Base-by-base conservation (phyloP, 805 yeast species). In the Wickerhamiella kazuoi region DNA sequence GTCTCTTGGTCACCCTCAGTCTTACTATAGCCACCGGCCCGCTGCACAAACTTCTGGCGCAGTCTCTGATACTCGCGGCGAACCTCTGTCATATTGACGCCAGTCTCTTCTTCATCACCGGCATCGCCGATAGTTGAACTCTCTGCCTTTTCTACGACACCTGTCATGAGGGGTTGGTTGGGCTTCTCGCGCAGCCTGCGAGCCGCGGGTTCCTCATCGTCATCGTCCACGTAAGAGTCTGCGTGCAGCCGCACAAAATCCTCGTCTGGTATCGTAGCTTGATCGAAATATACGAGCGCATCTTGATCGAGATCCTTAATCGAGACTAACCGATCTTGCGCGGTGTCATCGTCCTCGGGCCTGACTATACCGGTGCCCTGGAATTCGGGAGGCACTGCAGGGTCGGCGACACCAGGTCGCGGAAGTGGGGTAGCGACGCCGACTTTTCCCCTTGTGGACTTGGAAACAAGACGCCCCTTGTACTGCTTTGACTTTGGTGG, bases 1-100 rank as follows among this genome's bases (percentile, higher is more conserved):
- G 72, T 48, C 41, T 74, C 86, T 43, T 57, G 49, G 31, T 70
- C 80, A 37, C 62, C 58, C 2, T 66, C 68, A 1, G 68, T 57
- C 43, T 63, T 61, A 37, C 53, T 59, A 42, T 51, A 71, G 2
- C 75, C 75, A 1, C 71, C 71, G 28, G 67, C 61, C 18, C 59
- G 55, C 26, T 70, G 55, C 46, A 80, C 61, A 17, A 61, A 46
- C 42, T 63, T 64, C 38, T 70, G 69, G 36, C 79, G 63, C 43
- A 78, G 50, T 34, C 64, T 60, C 21, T 73, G 69, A 50, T 80
- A 80, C 8, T 29, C 31, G 8, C 14, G 7, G 8, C 31, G 31
- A 30, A 50, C 43, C 23, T 50, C 49, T 11, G 23, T 26, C 52
- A 50, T 49, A 37, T 50, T 45, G 3, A 33, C 38, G n/a, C 31